These are phyloP conservation scores for Bullera alba DNA, from an alignment of 768 basidiomycete species.

Conservation along the genomic window DNA sequence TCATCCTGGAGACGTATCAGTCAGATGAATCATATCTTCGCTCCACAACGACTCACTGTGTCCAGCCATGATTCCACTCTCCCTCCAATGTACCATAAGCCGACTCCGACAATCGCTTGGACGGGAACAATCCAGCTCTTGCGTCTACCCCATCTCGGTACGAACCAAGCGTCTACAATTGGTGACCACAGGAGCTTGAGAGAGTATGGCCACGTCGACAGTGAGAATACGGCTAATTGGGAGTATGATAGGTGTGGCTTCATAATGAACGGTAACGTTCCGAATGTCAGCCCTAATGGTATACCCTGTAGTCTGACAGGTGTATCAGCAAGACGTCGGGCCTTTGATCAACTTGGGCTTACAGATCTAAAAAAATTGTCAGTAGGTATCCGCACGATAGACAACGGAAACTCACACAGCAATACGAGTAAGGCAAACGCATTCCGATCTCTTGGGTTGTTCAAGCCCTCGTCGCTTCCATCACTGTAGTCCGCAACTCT, in stretches of 20 bases:
- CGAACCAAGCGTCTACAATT: conserved; percentile 85
- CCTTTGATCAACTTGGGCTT: no score
- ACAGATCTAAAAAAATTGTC: background rate
- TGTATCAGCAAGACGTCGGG: background rate
- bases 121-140: conserved; percentile 99
- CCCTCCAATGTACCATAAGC: conserved; percentile 52
- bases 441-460: conserved; percentile 69
- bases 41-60: conserved; percentile 52
- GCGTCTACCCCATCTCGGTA: conserved; percentile 65
- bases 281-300: conserved; percentile 89
- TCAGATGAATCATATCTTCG: background rate
- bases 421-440: conserved; percentile 78
- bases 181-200: conserved; percentile 97
- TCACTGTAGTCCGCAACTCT: conserved; percentile 8
- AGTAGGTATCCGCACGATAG: background rate
- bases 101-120: conserved; percentile 76
- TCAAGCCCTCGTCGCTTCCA: conserved; percentile 35
- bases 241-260: conserved; percentile 94
- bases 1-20: conserved; percentile 69
- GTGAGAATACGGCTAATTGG: conserved; percentile 85
- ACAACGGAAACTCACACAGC: conserved; percentile 60
- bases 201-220: conserved; percentile 73
- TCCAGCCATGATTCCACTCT: conserved; percentile 70
- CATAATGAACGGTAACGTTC: conserved; percentile 92
- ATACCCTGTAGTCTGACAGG: conserved; percentile 65